Base-by-base conservation (phyloP, 2,329 filamentous ascomycete species). In the Hypoxylon sp. region DNA sequence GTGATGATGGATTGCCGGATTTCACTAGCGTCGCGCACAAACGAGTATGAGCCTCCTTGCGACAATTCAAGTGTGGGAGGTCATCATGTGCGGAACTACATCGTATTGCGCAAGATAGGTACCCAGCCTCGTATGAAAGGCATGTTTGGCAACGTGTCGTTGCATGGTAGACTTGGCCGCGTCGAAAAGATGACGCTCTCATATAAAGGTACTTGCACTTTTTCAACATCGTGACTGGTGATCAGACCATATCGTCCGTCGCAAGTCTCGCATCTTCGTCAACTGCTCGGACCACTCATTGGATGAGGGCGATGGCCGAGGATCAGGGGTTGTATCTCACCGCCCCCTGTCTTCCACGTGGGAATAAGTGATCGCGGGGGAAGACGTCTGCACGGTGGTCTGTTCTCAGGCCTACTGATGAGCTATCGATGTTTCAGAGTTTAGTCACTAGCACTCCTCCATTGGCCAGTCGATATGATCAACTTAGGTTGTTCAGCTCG, bases 311-410 rank as follows among this genome's bases (percentile, higher is more conserved):
- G 61, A 69, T 65, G 65, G 63, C 55, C 57, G 64, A 70, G 66
- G 59, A 55, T 66, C 71, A 73, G 71, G 71, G 66, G 64, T 69
- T 39, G 55, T 64, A 63, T 67, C 60, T 66, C 31, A 63, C 59
- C 33, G n/a, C 60, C 69, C 72, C 72, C 68, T 69, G 69, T 68
- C 52, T 48, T 62, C 72, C 72, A 74, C 72, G 72, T 74, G 72
- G 72, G 51, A 70, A 65, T 67, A 54, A 68, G 58, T 66, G 65
- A 68, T 72, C 70, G 70, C 70, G 70, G 70, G 70, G 70, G 59
- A 66, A 55, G 62, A 69, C 58, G 54, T 63, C 70, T 72, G 70
- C 67, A 72, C 26, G 65, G 65, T 72, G 70, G 70, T 68, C 70
- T 71, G 70, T 72, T 72, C 70, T 71, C 60, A 13, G 59, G 31